phyloP scores from a whole-genome alignment of 306 rosid genomes.

The Prunus padus region DNA sequence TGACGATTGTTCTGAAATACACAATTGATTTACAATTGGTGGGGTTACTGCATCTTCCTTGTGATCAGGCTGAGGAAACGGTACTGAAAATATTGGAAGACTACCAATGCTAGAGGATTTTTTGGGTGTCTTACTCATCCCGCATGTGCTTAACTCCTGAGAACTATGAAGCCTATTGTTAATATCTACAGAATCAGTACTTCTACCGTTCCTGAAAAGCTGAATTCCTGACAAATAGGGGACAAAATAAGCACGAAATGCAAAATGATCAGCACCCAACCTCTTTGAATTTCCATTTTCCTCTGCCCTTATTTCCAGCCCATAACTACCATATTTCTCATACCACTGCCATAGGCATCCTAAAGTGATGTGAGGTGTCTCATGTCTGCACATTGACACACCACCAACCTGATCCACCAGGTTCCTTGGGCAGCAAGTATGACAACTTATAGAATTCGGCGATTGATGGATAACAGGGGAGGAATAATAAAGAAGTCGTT shows the following conservation, averaged over 20 bases:
- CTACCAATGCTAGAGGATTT: conserved; percentile 31
- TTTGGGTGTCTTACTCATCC: conserved; percentile 30
- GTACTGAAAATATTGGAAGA: conserved; percentile 45
- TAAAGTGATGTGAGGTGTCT: conserved; percentile 53
- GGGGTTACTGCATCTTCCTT: conserved; percentile 29
- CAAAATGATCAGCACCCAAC: conserved; percentile 37
- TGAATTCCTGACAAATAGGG: conserved; percentile 87
- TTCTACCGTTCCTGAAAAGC: conserved; percentile 48
- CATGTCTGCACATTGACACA: conserved; percentile 51
- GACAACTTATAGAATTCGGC: conserved; percentile 30
- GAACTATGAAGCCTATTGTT: conserved; percentile 17
- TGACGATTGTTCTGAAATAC: conserved; percentile 32
- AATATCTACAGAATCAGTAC: conserved; percentile 11
- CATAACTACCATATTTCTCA: conserved; percentile 78
- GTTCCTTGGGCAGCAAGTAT: conserved; percentile 42
- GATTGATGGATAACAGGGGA: conserved; percentile 59
- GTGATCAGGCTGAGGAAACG: conserved; percentile 38
- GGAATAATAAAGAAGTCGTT: conserved; percentile 59
- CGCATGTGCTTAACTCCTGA: conserved; percentile 29
- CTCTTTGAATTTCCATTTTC: conserved; percentile 40
- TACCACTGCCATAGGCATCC: conserved; percentile 83
- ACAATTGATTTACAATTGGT: conserved; percentile 17
- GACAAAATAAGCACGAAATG: conserved; percentile 73
- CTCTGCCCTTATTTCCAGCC: conserved; percentile 68
- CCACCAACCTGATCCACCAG: conserved; percentile 33